Percentiles rank a stretch among this genome's conserved stretches.
phyloP scores from a whole-genome alignment of 345 rosid genomes.

The Arabidopsis thaliana region DNA sequence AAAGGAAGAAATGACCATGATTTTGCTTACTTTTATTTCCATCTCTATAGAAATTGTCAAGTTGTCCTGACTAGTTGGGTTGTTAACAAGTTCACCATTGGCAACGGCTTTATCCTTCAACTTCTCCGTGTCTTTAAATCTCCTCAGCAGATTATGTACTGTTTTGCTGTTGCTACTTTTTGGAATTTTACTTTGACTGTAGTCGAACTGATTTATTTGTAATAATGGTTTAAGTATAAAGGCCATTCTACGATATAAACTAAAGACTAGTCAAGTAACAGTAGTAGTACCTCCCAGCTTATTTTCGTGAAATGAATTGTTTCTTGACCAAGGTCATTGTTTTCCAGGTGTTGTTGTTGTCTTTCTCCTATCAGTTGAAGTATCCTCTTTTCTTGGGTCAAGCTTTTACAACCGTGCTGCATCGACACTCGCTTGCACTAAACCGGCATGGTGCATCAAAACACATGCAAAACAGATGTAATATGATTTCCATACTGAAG shows the following conservation, averaged over 20 bases:
- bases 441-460: not conserved
- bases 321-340: not conserved
- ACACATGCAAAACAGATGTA: not conserved
- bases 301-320: not conserved
- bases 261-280: not conserved
- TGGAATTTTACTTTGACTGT: slow-evolving; percentile 16
- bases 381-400: slow-evolving; percentile 14
- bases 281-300: not conserved
- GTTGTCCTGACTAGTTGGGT: not conserved
- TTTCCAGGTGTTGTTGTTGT: not conserved
- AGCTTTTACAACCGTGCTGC: slow-evolving; percentile 3
- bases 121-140: slow-evolving; percentile 18
- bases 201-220: slow-evolving; percentile 19
- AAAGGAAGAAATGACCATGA: not conserved
- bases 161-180: slow-evolving; percentile 13
- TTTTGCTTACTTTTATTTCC: slow-evolving; percentile 18
- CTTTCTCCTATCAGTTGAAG: slow-evolving; percentile 22
- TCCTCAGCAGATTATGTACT: slow-evolving; percentile 33
- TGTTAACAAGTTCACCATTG: not conserved
- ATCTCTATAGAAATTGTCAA: not conserved
- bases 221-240: not conserved
- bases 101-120: slow-evolving; percentile 9
- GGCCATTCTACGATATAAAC: too few species aligned
- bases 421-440: slow-evolving; percentile 1
- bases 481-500: not conserved